Conservation (phyloP, 2,329 filamentous ascomycete genomes). For the Trichophaea hybrida region DNA sequence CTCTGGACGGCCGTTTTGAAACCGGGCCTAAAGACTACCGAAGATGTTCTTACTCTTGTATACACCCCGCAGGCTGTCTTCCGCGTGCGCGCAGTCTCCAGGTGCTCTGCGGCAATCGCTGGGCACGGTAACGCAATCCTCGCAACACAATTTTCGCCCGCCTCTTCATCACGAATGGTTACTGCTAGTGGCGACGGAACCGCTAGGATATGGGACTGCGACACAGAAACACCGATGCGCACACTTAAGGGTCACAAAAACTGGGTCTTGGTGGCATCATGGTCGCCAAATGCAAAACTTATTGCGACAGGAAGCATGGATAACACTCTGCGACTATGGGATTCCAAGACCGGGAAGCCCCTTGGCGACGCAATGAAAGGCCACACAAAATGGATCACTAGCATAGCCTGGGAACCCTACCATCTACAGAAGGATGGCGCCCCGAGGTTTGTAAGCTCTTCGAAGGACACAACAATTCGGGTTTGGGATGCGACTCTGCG, state of each 20-base stretch:
- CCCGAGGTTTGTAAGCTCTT: slow-evolving; percentile 70
- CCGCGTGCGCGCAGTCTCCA: slow-evolving; percentile 77
- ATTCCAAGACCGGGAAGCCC: slow-evolving; percentile 63
- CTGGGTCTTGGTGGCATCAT: slow-evolving; percentile 79
- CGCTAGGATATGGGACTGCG: slow-evolving; percentile 84
- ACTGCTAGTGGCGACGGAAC: slow-evolving; percentile 86
- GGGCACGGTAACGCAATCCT: slow-evolving; percentile 89
- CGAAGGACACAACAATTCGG: slow-evolving; percentile 76
- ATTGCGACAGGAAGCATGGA: slow-evolving; percentile 90
- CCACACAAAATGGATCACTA: slow-evolving; percentile 79
- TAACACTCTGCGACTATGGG: slow-evolving; percentile 79
- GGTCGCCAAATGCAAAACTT: slow-evolving; percentile 66
- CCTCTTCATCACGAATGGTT: slow-evolving; percentile 59
- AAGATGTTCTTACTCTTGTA: slow-evolving; percentile 48
- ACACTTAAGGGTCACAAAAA: slow-evolving; percentile 77
- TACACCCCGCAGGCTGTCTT: slow-evolving; percentile 82
- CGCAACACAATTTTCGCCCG: slow-evolving; percentile 70
- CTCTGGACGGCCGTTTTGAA: slow-evolving; percentile 29
- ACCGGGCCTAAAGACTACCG: slow-evolving; percentile 39
- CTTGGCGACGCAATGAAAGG: slow-evolving; percentile 62
- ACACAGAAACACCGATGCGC: slow-evolving; percentile 76
- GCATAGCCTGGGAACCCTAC: slow-evolving; percentile 83
- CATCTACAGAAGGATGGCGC: slow-evolving; percentile 59
- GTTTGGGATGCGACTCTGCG: slow-evolving; percentile 74
- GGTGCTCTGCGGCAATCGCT: slow-evolving; percentile 74